Percentiles rank a stretch among this genome's conserved stretches.
Evolutionary conservation across 2,329 filamentous ascomycete species (phyloP).

Genomic region (Pestalotiopsis sp.): DNA sequence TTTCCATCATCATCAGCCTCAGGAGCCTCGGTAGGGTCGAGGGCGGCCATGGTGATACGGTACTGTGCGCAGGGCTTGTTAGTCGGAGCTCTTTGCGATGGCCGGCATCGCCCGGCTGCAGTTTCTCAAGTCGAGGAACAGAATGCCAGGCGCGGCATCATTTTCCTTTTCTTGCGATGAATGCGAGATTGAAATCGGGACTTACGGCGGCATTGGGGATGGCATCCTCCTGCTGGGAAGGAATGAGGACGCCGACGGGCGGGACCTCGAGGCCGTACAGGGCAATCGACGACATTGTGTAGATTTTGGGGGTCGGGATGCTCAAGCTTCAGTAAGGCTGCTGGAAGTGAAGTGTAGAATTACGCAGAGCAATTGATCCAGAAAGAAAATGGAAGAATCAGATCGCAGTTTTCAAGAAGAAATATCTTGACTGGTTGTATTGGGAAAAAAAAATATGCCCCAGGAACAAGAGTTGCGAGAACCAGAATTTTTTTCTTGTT

Average conservation of each 20-base stretch:
- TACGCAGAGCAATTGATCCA: neutral
- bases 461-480: neutral
- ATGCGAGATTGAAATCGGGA: conserved; percentile 24
- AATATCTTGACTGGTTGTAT: neutral
- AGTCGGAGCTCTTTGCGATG: conserved; percentile 24
- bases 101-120: conserved; percentile 15
- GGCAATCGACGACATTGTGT: conserved; percentile 67
- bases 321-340: conserved; percentile 13
- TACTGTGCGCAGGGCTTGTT: conserved; percentile 59
- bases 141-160: neutral
- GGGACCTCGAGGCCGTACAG: conserved; percentile 93
- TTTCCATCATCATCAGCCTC: conserved; percentile 67
- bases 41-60: conserved; percentile 97
- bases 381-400: neutral
- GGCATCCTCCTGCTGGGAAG: conserved; percentile 66
- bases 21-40: conserved; percentile 82
- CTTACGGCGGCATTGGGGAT: conserved; percentile 79
- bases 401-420: neutral
- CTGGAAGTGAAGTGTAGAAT: neutral
- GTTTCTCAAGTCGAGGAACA: neutral
- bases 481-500: neutral
- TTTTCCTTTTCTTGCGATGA: too few species aligned
- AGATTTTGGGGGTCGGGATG: conserved; percentile 15
- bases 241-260: conserved; percentile 79
- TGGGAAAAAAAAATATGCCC: neutral